phyloP scores from a whole-genome alignment of 805 yeast genomes.

The Lachancea waltii region DNA sequence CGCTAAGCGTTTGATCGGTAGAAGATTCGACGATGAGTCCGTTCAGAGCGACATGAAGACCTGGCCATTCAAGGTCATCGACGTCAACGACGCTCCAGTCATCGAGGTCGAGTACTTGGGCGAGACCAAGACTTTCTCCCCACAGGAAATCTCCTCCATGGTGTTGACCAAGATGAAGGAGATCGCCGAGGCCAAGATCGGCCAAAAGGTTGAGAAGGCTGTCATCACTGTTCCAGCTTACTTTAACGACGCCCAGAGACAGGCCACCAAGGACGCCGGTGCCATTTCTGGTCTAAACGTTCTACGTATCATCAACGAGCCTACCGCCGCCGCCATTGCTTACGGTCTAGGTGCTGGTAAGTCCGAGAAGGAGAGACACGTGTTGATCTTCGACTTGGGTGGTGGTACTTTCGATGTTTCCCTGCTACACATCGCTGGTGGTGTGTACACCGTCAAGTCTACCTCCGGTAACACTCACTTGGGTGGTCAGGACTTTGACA shows the following conservation, averaged over 20 bases:
- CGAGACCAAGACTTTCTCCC: slow-evolving; percentile 63
- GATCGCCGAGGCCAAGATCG: slow-evolving; percentile 72
- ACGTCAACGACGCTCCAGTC: slow-evolving; percentile 60
- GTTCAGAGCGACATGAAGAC: slow-evolving; percentile 88
- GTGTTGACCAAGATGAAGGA: slow-evolving; percentile 77
- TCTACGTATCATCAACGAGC: slow-evolving; percentile 70
- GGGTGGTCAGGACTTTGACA: slow-evolving; percentile 99
- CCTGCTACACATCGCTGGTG: slow-evolving; percentile 85
- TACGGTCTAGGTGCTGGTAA: slow-evolving; percentile 94
- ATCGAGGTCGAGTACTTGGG: slow-evolving; percentile 65
- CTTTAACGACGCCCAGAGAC: slow-evolving; percentile 76
- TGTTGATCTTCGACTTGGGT: slow-evolving; percentile 91
- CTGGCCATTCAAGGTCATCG: slow-evolving; percentile 74
- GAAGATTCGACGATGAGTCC: slow-evolving; percentile 66
- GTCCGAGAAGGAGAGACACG: slow-evolving; percentile 76
- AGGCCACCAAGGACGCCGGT: slow-evolving; percentile 80
- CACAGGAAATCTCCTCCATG: slow-evolving; percentile 73
- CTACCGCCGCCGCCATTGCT: slow-evolving; percentile 97
- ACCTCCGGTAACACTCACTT: slow-evolving; percentile 99
- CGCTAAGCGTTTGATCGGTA: slow-evolving; percentile 77
- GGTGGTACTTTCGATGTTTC: slow-evolving; percentile 99
- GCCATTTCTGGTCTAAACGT: slow-evolving; percentile 74
- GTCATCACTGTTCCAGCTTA: slow-evolving; percentile 77
- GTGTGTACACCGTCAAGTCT: slow-evolving; percentile 94
- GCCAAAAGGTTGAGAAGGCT: slow-evolving; percentile 64